Evolutionary conservation across 1,284 basidiomycete genomes (phyloP), one percentile per base, ranked within the genome.

Genomic region (Ustilago esculenta): DNA sequence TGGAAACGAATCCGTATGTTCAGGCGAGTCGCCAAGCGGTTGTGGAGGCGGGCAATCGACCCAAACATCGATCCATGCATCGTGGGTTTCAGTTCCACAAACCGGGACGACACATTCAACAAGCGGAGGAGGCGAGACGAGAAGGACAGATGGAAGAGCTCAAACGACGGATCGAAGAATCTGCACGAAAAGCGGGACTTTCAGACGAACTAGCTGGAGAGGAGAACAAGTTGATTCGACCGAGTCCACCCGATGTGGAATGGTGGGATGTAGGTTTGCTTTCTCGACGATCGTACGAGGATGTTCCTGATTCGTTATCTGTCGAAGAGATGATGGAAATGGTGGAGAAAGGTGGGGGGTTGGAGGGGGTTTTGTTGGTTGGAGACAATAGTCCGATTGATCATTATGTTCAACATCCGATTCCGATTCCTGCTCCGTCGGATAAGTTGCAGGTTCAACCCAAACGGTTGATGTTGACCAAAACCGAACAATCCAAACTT

Each of bases 201-300:
- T 92, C 95, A 80, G 88, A 89, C 32, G 95, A 97, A 82, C 90
- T 97, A 77, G 92, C 94, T 66, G 90, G 87, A 0, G 84, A 95
- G 32, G 94, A 96, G 83, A 91, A 92, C 83, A 88, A 88, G 64
- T 87, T 63, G 17, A 75, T 93, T 89, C 86, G 93, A 39, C 87
- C 88, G 55, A 86, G 90, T 0, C 95, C 95, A 5, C 96, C 95
- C 0, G 89, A 88, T 5, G 87, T 90, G 8, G 95, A 98, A 82
- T 98, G 95, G 95, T 99, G 96, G 95, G 96, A 98, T 83, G 88
- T 87, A 27, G 87, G 91, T 0, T 85, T 97, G n/a, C 84, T 98
- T 10, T 90, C 91, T 0, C 87, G 86, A 73, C 88, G 89, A 81
- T 86, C 85, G 1, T 98, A 98, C 81, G 87, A 89, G 50, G 91